A percentile compares a stretch with the other conserved stretches of the same genome.
Evolutionary conservation across 495 filamentous ascomycete species (phyloP).

Genomic region (Aspergillus bertholletiae): DNA sequence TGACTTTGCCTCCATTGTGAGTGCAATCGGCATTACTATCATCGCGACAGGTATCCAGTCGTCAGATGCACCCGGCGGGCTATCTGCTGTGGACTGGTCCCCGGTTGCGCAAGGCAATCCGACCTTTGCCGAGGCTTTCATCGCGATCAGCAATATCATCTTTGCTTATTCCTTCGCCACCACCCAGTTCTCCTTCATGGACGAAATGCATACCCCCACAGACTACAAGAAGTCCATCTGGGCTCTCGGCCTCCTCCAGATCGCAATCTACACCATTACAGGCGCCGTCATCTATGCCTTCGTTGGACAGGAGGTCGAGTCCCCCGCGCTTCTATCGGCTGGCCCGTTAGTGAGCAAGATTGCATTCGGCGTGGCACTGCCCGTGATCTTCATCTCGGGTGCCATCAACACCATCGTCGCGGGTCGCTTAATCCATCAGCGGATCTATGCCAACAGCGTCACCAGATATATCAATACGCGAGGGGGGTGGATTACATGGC

Average conservation of each 20-base stretch:
- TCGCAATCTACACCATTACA: constrained; percentile 62
- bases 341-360: constrained; percentile 56
- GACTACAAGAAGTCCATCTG: constrained; percentile 61
- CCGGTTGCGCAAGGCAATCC: constrained; percentile 24
- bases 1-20: constrained; percentile 61
- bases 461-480: constrained; percentile 54
- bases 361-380: constrained; percentile 68
- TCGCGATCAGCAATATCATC: constrained; percentile 65
- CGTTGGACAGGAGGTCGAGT: constrained; percentile 58
- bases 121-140: constrained; percentile 37
- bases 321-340: constrained; percentile 65
- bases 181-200: constrained; percentile 66
- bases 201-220: constrained; percentile 65
- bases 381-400: constrained; percentile 67
- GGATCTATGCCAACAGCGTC: constrained; percentile 47
- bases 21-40: constrained; percentile 66
- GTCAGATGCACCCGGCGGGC: constrained; percentile 17
- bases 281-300: constrained; percentile 65
- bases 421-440: constrained; percentile 57
- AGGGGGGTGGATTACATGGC: constrained; percentile 55
- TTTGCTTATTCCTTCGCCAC: constrained; percentile 62
- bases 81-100: constrained; percentile 31
- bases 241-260: constrained; percentile 55
- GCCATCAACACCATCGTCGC: constrained; percentile 58
- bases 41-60: constrained; percentile 56